Percentiles rank a stretch among this genome's conserved stretches.
phyloP scores from a whole-genome alignment of 2,329 filamentous ascomycete species.

The Diaporthe australafricana region DNA sequence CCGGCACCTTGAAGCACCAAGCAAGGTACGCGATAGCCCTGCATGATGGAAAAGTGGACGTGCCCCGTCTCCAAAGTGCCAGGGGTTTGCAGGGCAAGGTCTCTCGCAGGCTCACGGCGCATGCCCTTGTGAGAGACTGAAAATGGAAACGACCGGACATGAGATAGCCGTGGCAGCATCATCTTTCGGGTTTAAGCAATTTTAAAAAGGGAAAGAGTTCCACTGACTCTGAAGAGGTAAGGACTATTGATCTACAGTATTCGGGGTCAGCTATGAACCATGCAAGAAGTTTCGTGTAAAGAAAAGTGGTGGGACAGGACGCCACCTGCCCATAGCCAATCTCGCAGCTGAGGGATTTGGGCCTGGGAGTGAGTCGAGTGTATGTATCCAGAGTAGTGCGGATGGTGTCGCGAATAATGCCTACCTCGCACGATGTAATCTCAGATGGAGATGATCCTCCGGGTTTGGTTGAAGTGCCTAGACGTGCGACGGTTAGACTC shows the following conservation, averaged over 20 bases:
- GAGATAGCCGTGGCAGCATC: neutral
- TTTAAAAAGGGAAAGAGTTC: neutral
- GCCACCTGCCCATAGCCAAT: neutral
- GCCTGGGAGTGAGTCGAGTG: neutral
- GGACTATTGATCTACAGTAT: neutral
- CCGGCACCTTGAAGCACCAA: conserved; percentile 1
- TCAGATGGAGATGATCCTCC: conserved; percentile 80
- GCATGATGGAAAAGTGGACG: conserved; percentile 11
- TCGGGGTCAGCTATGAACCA: neutral
- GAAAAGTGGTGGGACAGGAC: neutral
- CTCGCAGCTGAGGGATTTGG: neutral
- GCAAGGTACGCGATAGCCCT: conserved; percentile 11
- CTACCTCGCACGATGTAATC: conserved; percentile 83
- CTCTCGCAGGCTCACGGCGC: neutral
- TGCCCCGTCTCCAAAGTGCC: neutral
- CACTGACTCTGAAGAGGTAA: conserved; percentile 20
- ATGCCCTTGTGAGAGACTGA: neutral
- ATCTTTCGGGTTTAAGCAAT: neutral
- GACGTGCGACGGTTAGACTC: neutral
- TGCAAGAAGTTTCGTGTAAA: neutral
- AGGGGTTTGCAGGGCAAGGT: neutral
- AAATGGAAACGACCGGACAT: neutral
- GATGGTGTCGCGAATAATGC: neutral
- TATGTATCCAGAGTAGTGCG: neutral
- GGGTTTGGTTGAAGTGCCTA: conserved; percentile 59